phyloP scores from a whole-genome alignment of 192 early-diverging fungal genomes.

The Coemansia sp. region DNA sequence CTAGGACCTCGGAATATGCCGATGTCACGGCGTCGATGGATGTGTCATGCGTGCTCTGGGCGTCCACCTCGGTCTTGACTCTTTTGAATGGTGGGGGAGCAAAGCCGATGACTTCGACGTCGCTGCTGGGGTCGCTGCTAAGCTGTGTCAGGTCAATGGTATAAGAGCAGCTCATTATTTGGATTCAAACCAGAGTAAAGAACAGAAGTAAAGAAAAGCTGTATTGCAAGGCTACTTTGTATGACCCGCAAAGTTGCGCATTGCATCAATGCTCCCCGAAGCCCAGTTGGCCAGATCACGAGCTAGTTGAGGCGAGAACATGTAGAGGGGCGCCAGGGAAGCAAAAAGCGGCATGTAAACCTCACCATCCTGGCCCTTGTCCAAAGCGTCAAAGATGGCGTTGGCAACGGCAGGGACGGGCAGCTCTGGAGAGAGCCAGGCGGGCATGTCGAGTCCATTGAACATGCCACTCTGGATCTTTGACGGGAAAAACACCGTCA shows the following conservation, averaged over 20 bases:
- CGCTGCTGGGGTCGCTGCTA: constrained; percentile 6
- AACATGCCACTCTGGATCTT: constrained; percentile 72
- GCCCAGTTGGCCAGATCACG: constrained; percentile 12
- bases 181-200: background rate
- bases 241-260: constrained; percentile 26
- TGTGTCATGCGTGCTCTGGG: too few relatives aligned
- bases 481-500: constrained; percentile 63
- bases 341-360: constrained; percentile 39
- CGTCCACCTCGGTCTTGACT: constrained; percentile 1
- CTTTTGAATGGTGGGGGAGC: constrained; percentile 1
- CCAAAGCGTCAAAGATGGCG: constrained; percentile 54
- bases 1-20: constrained; percentile 17
- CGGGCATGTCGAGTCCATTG: constrained; percentile 51
- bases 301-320: constrained; percentile 8
- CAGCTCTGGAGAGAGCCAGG: constrained; percentile 62
- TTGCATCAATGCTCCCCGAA: constrained; percentile 25
- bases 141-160: constrained; percentile 23
- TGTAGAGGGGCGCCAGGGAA: constrained; percentile 15
- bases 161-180: background rate
- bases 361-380: constrained; percentile 43
- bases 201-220: background rate
- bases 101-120: constrained; percentile 3
- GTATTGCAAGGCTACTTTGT: background rate
- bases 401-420: constrained; percentile 52
- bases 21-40: constrained; percentile 24